Percentiles rank a stretch among this genome's conserved stretches.
Evolutionary conservation across 805 yeast genomes (phyloP).

Genomic region (Candida railenensis): DNA sequence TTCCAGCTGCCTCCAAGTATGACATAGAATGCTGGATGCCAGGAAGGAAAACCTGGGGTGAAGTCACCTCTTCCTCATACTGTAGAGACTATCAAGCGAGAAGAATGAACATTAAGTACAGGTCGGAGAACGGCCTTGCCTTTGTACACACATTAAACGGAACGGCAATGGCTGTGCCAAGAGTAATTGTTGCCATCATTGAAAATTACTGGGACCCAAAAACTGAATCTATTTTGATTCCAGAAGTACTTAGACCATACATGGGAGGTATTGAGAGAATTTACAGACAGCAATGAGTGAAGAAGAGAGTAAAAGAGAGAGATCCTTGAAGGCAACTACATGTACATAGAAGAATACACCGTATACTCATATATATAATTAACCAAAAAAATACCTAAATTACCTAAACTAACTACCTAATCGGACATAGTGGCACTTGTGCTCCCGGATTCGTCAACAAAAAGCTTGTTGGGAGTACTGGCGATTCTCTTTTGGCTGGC

Average conservation of each 20-base stretch:
- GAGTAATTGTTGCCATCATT: constrained; percentile 84
- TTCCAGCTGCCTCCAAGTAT: constrained; percentile 88
- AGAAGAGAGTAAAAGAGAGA: neutral
- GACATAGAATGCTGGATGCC: constrained; percentile 99
- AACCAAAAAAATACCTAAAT: constrained; percentile 3
- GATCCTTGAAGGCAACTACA: neutral
- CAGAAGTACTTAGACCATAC: constrained; percentile 63
- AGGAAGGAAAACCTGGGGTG: constrained; percentile 91
- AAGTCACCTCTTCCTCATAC: constrained; percentile 85
- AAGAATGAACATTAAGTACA: constrained; percentile 68
- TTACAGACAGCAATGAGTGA: constrained; percentile 9
- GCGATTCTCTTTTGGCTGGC: neutral
- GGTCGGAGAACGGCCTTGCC: constrained; percentile 29
- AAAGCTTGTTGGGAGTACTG: constrained; percentile 5
- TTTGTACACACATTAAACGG: constrained; percentile 88
- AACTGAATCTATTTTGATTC: constrained; percentile 56
- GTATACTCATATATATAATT: constrained; percentile 13
- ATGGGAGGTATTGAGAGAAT: constrained; percentile 62
- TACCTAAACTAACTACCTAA: neutral
- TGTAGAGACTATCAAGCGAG: constrained; percentile 91
- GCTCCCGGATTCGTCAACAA: neutral
- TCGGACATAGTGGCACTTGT: neutral
- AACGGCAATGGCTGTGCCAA: constrained; percentile 93
- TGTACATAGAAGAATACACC: constrained; percentile 8
- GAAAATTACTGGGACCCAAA: constrained; percentile 76